A percentile compares a stretch with the other conserved stretches of the same genome.
Conservation (phyloP, 768 basidiomycete species). For the Daedaleopsis sinensis region DNA sequence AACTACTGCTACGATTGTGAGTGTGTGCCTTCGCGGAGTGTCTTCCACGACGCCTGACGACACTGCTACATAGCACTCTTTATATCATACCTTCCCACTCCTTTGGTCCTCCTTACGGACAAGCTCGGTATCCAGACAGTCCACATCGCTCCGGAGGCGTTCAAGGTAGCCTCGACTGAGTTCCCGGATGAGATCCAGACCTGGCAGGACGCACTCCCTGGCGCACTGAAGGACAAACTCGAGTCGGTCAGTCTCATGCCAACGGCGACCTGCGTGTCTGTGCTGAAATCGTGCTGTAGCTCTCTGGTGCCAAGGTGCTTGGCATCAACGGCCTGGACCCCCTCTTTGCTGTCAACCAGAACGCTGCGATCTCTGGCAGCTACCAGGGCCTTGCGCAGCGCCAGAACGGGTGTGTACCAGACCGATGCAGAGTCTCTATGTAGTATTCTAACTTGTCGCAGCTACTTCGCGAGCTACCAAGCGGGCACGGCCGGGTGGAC, state of each 20-base stretch:
- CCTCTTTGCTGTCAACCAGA: constrained; percentile 52
- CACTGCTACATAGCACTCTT: constrained; percentile 24
- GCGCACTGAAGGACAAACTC: constrained; percentile 48
- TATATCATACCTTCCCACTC: constrained; percentile 48
- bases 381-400: constrained; percentile 53
- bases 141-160: constrained; percentile 57
- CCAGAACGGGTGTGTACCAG: constrained; percentile 33
- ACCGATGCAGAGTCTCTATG: not conserved
- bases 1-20: constrained; percentile 59
- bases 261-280: not conserved
- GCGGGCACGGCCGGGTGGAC: constrained; percentile 30
- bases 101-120: constrained; percentile 51
- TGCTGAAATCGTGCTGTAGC: constrained; percentile 19
- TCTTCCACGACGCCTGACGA: not conserved
- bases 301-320: constrained; percentile 55
- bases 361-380: constrained; percentile 51
- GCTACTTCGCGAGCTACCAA: constrained; percentile 40
- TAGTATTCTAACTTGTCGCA: constrained; percentile 5
- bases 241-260: constrained; percentile 37
- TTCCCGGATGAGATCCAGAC: constrained; percentile 52
- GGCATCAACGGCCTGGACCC: constrained; percentile 56
- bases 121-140: constrained; percentile 47
- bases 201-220: constrained; percentile 56
- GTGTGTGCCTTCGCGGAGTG: constrained; percentile 13
- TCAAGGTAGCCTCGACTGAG: constrained; percentile 50